phyloP scores from a whole-genome alignment of 116 monocot genomes.

The Cymodocea nodosa region DNA sequence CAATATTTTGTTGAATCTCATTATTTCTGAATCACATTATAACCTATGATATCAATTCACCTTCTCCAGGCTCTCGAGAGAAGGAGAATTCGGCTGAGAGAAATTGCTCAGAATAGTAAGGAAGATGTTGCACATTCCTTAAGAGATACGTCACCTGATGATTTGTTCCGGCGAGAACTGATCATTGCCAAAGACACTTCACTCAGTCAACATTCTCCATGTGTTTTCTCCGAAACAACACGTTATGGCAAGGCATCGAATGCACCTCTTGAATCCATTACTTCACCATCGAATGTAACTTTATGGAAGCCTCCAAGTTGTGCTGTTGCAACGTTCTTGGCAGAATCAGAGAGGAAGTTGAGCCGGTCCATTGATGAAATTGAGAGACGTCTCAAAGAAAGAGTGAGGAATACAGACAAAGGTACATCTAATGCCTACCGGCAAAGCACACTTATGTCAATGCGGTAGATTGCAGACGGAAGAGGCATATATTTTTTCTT shows the following conservation, averaged over 20 bases:
- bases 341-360: not conserved
- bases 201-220: not conserved
- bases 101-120: not conserved
- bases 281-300: not conserved
- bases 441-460: conserved; percentile 2
- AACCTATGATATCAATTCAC: no score
- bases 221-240: not conserved
- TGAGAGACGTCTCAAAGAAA: not conserved
- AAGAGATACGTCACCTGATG: not conserved
- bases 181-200: not conserved
- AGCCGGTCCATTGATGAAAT: conserved; percentile 6
- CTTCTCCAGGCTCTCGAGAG: conserved; percentile 10
- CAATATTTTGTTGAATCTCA: no score
- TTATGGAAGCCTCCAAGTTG: not conserved
- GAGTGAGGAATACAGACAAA: not conserved
- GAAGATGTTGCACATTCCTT: not conserved
- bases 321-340: not conserved
- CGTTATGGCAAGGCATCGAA: not conserved
- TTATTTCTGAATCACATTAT: no score
- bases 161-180: not conserved
- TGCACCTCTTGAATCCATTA: not conserved
- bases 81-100: conserved; percentile 1
- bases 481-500: no score
- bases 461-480: conserved; percentile 4
- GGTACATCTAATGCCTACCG: not conserved